Conservation (phyloP, 2,329 filamentous ascomycete species). For the Trichoderma pleuroti region DNA sequence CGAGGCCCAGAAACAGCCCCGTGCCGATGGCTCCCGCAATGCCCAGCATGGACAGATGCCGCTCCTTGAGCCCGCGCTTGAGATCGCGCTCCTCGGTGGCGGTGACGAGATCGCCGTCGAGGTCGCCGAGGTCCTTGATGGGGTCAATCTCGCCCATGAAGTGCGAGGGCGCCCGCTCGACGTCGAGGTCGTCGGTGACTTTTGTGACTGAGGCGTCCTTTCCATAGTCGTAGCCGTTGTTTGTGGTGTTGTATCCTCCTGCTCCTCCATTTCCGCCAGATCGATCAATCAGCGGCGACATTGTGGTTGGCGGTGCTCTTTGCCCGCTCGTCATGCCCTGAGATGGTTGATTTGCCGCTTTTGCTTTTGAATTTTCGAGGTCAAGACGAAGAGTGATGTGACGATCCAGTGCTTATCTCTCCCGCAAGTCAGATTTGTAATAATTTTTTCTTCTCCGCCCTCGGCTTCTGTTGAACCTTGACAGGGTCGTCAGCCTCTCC, state of each 20-base stretch:
- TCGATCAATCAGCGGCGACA: slow-evolving; percentile 15
- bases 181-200: not conserved
- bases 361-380: not conserved
- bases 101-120: slow-evolving; percentile 45
- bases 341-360: no score
- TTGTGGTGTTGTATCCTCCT: slow-evolving; percentile 15
- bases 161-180: not conserved
- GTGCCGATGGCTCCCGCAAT: slow-evolving; percentile 61
- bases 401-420: not conserved
- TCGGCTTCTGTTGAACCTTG: not conserved
- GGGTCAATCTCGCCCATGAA: not conserved
- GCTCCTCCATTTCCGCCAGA: not conserved
- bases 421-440: not conserved
- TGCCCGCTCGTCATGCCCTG: slow-evolving; percentile 16
- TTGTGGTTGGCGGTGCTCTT: not conserved
- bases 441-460: not conserved
- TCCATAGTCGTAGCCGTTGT: not conserved
- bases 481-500: not conserved
- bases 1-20: slow-evolving; percentile 58
- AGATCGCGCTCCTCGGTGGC: slow-evolving; percentile 48
- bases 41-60: slow-evolving; percentile 59
- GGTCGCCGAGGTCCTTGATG: slow-evolving; percentile 6
- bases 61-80: slow-evolving; percentile 36
- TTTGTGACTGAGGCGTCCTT: not conserved
- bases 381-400: not conserved